Percentiles rank a stretch among this genome's conserved stretches.
These are phyloP conservation scores for Aureobasidium mangrovei DNA, from an alignment of 2,329 filamentous ascomycete species.

Conservation along the genomic window DNA sequence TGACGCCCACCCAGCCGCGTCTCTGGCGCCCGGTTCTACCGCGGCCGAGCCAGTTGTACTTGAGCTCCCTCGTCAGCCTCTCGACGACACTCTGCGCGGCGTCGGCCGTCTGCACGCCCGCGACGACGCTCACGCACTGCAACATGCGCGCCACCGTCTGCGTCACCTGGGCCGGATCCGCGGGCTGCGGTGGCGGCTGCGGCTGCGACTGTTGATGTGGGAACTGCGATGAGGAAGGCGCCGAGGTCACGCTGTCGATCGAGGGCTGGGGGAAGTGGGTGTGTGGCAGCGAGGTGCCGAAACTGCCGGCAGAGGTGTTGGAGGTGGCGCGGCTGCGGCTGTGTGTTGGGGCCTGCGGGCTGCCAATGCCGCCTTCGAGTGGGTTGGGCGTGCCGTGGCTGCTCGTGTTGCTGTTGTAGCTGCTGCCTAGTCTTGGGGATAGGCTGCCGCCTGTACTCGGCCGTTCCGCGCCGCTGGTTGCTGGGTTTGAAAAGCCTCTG, in stretches of 20 bases:
- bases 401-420: conserved; percentile 70
- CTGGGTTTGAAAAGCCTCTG: conserved; percentile 23
- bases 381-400: conserved; percentile 62
- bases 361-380: conserved; percentile 51
- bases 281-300: conserved; percentile 32
- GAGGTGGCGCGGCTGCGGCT: conserved; percentile 72
- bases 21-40: conserved; percentile 83
- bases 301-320: conserved; percentile 57
- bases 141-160: conserved; percentile 93
- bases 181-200: conserved; percentile 17
- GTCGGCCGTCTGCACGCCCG: conserved; percentile 64
- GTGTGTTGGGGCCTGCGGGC: conserved; percentile 27
- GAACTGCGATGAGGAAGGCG: conserved; percentile 15
- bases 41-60: conserved; percentile 92
- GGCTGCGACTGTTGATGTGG: conserved; percentile 14
- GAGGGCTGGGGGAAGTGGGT: conserved; percentile 19
- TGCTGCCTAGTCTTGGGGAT: conserved; percentile 60
- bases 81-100: conserved; percentile 71
- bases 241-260: conserved; percentile 15
- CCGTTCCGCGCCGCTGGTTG: conserved; percentile 25
- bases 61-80: conserved; percentile 74
- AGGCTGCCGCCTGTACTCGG: conserved; percentile 63
- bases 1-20: conserved; percentile 75
- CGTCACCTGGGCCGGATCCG: conserved; percentile 61
- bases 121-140: conserved; percentile 88